These are phyloP conservation scores for Murraya paniculata DNA, from an alignment of 345 rosid genomes.

Conservation along the genomic window DNA sequence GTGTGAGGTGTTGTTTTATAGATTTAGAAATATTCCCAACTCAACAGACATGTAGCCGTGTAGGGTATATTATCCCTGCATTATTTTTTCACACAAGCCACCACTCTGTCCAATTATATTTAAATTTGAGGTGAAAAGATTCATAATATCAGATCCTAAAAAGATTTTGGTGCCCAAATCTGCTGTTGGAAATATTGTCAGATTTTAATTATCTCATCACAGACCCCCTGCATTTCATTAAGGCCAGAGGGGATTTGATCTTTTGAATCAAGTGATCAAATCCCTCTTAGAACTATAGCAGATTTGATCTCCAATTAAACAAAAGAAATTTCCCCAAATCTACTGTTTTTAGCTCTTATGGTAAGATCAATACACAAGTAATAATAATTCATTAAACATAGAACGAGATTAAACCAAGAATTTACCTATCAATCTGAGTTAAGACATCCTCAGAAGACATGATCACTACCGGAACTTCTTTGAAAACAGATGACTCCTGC, in stretches of 20 bases:
- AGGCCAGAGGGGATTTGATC: neutral
- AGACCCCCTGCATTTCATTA: neutral
- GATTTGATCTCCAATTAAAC: neutral
- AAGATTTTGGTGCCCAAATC: slow-evolving; percentile 2
- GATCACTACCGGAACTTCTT: slow-evolving; percentile 77
- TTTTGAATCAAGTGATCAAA: neutral
- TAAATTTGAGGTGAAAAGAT: neutral
- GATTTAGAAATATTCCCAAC: neutral
- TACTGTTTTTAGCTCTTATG: neutral
- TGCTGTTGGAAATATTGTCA: neutral
- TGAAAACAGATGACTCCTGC: slow-evolving; percentile 72
- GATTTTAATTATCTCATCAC: neutral
- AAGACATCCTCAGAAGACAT: slow-evolving; percentile 84
- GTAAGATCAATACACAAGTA: neutral
- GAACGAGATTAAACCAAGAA: neutral
- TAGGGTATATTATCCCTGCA: neutral
- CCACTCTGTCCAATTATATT: neutral
- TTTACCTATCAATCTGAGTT: slow-evolving; percentile 72
- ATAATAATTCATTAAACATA: neutral
- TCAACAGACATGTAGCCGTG: neutral
- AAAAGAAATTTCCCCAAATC: neutral
- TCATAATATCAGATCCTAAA: neutral
- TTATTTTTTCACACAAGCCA: neutral
- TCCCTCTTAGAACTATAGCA: neutral
- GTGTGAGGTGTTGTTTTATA: neutral